Evolutionary conservation across 257 asterid species (phyloP), one percentile per base, ranked within the genome.

Genomic region (Eucommia ulmoides): DNA sequence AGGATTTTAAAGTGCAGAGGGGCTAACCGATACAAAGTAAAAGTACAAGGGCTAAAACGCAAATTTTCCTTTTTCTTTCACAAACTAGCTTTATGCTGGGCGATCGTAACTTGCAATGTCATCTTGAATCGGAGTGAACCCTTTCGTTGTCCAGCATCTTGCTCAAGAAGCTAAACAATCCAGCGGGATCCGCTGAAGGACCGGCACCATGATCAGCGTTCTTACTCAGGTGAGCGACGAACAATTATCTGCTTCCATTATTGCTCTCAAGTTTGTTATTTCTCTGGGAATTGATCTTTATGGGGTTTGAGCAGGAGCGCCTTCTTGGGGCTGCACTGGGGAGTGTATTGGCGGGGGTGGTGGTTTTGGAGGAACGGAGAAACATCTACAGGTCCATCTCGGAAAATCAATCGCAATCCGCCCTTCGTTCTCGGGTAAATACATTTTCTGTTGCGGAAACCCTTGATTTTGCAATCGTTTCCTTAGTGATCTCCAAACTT

Each of bases 321-420:
- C 66, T 85, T 51, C 74, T 85, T 14, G 96, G 96, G 24, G 83
- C 84, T 22, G 84, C 93, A 24, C 58, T 87, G 21, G 96, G 96
- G 47, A 63, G 72, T 72, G 44, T 68, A 21, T 42, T 74, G 3
- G 63, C 84, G 19, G 83, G 86, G 22, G 68, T 63, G 5, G 68
- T 80, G 50, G 67, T 83, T 33, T 66, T 86, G 12, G 79, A 80
- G 71, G 91, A 83, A 49, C 82, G 84, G 3, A 66, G 26, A 65
- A 65, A 69, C 60, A 82, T 82, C 23, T 71, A 78, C 49, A 53
- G 50, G 52, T 77, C 88, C 48, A 69, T 86, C 45, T 52, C 82
- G 20, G 71, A 62, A 20, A 50, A 76, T 55, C 71, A 69, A 52
- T 66, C 72, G 18, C 72, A 63, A 42, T 57, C 65, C 46, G 49